Percentiles rank a stretch among this genome's conserved stretches.
These are phyloP conservation scores for Alternaria sp. DNA, from an alignment of 2,329 filamentous ascomycete species.

Conservation along the genomic window DNA sequence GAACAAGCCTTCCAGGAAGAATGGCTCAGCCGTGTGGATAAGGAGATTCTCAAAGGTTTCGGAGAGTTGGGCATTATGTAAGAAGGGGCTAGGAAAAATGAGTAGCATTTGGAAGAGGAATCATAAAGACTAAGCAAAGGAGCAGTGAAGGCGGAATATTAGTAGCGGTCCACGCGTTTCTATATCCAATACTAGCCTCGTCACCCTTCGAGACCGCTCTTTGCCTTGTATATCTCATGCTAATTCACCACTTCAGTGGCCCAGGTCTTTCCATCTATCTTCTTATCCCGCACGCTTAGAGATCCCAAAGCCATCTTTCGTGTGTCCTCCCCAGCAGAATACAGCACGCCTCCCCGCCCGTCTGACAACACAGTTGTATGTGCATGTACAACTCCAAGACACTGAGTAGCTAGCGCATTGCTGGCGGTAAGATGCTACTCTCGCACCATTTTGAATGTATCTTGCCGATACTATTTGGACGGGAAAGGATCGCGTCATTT, in stretches of 20 bases:
- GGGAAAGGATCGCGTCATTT: background rate
- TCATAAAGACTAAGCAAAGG: background rate
- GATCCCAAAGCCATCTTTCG: background rate
- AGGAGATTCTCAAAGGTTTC: slow-evolving; percentile 74
- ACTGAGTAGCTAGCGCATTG: background rate
- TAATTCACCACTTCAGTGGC: background rate
- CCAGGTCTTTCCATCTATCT: background rate
- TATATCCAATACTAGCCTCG: background rate
- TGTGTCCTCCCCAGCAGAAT: background rate
- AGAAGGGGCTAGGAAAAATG: background rate
- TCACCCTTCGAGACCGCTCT: background rate
- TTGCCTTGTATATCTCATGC: background rate
- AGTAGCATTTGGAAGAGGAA: background rate
- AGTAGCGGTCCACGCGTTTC: background rate
- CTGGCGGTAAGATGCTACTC: background rate
- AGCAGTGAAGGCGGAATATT: background rate
- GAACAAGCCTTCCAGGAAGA: slow-evolving; percentile 71
- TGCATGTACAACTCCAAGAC: background rate
- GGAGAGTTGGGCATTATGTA: slow-evolving; percentile 49
- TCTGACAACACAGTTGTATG: background rate
- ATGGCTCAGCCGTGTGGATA: slow-evolving; percentile 78
- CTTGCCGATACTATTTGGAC: background rate
- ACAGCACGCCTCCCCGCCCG: background rate
- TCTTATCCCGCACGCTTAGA: background rate
- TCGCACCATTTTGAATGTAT: background rate